These are phyloP conservation scores for Eucalyptus marginata DNA, from an alignment of 345 rosid species.

Conservation along the genomic window DNA sequence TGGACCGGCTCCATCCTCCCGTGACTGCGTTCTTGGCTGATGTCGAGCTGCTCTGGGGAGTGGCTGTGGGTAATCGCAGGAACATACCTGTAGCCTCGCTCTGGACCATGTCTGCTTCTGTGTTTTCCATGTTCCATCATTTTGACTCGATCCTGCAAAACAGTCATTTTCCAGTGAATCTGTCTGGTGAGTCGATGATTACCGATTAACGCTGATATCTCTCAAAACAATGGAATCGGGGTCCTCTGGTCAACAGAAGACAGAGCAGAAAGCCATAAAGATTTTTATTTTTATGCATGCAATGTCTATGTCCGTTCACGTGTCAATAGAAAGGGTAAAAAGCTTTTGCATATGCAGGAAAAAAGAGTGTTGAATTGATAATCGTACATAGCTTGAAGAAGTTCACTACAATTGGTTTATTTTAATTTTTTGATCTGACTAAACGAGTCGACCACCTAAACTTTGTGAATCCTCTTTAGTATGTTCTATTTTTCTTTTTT, in stretches of 20 bases:
- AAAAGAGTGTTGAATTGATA: neutral
- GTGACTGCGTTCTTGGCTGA: slow-evolving; percentile 17
- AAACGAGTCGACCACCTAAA: neutral
- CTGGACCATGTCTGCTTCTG: slow-evolving; percentile 26
- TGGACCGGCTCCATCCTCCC: slow-evolving; percentile 22
- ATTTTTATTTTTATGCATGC: neutral
- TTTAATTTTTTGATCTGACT: neutral
- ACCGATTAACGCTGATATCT: neutral
- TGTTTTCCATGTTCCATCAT: slow-evolving; percentile 19
- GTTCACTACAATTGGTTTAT: neutral
- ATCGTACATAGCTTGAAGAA: neutral
- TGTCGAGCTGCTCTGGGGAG: slow-evolving; percentile 16
- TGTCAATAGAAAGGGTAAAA: neutral
- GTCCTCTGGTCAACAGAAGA: neutral
- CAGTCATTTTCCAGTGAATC: neutral
- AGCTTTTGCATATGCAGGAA: neutral
- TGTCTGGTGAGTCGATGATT: slow-evolving; percentile 4
- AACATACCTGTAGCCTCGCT: slow-evolving; percentile 30
- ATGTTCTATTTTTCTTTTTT: neutral
- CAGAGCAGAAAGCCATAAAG: neutral
- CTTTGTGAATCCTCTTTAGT: neutral
- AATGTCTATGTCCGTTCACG: neutral
- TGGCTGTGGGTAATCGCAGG: slow-evolving; percentile 14
- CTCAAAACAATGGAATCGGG: neutral
- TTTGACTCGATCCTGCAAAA: slow-evolving; percentile 5